Evolutionary conservation across 1,139 yeast genomes (phyloP).

Genomic region (Arxiozyma bovina): DNA sequence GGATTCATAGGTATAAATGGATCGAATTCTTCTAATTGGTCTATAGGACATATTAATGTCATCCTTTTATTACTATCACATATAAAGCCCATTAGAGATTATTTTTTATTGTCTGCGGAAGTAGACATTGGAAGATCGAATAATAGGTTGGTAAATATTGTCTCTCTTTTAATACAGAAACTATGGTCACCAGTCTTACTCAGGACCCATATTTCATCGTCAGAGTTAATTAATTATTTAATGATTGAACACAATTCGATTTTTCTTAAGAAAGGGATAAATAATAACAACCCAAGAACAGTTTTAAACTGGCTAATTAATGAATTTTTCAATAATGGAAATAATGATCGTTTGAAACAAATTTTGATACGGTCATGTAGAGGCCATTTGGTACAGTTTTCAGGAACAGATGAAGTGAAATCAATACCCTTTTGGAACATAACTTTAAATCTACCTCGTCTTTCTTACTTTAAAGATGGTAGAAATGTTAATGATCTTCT

Average conservation of each 20-base stretch:
- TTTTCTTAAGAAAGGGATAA: slow-evolving; percentile 24
- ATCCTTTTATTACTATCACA: slow-evolving; percentile 52
- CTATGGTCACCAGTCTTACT: slow-evolving; percentile 57
- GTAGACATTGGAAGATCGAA: slow-evolving; percentile 19
- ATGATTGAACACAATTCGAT: slow-evolving; percentile 36
- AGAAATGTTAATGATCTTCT: slow-evolving; percentile 38
- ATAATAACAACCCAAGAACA: slow-evolving; percentile 43
- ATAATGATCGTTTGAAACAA: not conserved
- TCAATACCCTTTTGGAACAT: slow-evolving; percentile 49
- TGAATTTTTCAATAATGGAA: slow-evolving; percentile 29
- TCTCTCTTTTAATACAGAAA: slow-evolving; percentile 45
- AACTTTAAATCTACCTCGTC: slow-evolving; percentile 50
- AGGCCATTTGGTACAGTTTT: slow-evolving; percentile 24
- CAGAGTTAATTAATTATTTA: slow-evolving; percentile 48
- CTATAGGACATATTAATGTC: slow-evolving; percentile 37
- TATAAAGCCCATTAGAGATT: slow-evolving; percentile 44
- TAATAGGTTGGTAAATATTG: slow-evolving; percentile 31
- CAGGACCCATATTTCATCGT: slow-evolving; percentile 58
- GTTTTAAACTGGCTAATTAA: slow-evolving; percentile 56
- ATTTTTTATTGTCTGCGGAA: slow-evolving; percentile 33
- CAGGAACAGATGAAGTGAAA: slow-evolving; percentile 16
- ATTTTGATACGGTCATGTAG: slow-evolving; percentile 36
- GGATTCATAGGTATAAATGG: slow-evolving; percentile 58
- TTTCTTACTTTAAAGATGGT: slow-evolving; percentile 45
- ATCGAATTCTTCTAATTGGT: slow-evolving; percentile 31